These are phyloP conservation scores for Colletotrichum eremochloae DNA, from an alignment of 2,329 filamentous ascomycete species.

Conservation along the genomic window DNA sequence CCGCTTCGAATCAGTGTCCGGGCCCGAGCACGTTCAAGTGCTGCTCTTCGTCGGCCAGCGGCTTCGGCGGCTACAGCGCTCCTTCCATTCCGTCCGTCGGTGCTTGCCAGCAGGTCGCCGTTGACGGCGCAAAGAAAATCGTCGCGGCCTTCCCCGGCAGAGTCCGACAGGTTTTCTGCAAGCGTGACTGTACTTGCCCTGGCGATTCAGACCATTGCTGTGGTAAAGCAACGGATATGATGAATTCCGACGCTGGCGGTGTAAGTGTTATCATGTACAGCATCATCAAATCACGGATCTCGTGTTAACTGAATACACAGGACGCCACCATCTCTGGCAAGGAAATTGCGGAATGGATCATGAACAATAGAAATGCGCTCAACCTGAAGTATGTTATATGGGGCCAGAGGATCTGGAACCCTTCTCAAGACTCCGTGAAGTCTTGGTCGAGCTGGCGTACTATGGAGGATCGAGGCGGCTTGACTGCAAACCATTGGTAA, in stretches of 20 bases:
- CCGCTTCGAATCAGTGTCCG: conserved; percentile 52
- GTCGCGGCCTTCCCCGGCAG: conserved; percentile 53
- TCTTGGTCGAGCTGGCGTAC: conserved; percentile 57
- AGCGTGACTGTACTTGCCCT: conserved; percentile 51
- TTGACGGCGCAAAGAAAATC: conserved; percentile 52
- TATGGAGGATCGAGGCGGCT: conserved; percentile 57
- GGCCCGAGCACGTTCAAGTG: conserved; percentile 56
- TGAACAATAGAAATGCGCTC: conserved; percentile 57
- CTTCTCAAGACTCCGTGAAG: conserved; percentile 52
- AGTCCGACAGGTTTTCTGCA: conserved; percentile 53
- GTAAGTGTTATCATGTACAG: conserved; percentile 47
- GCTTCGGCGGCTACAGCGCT: conserved; percentile 53
- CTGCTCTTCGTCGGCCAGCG: conserved; percentile 50
- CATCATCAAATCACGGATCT: background rate
- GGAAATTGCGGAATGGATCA: conserved; percentile 63
- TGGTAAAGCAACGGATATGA: conserved; percentile 54
- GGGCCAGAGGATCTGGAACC: conserved; percentile 63
- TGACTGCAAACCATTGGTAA: conserved; percentile 61
- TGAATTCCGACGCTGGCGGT: conserved; percentile 55
- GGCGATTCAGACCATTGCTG: conserved; percentile 55
- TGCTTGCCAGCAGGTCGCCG: conserved; percentile 53
- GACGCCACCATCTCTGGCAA: conserved; percentile 54
- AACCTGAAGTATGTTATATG: conserved; percentile 64
- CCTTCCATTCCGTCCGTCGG: conserved; percentile 52
- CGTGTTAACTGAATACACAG: conserved; percentile 43